Base-by-base conservation (phyloP, 768 basidiomycete genomes). In the Phlegmacium glaucopus region DNA sequence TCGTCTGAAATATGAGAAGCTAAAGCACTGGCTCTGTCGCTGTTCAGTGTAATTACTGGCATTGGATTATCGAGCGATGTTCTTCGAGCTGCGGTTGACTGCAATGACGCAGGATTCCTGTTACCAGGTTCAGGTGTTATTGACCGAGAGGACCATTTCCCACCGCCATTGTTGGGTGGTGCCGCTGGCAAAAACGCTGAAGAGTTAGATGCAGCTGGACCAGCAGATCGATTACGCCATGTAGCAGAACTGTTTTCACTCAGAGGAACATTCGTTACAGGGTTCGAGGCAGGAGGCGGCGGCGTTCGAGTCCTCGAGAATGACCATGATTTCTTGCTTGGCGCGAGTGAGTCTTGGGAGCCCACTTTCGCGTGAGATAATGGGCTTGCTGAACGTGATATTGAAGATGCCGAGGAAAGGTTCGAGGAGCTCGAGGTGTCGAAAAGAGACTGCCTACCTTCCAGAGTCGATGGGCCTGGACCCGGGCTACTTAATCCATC, bases 201-300 rank as follows among this genome's bases (percentile, higher is more conserved):
- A 9, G 76, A 74, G 52, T 68, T 71, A 55, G 72, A 76, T 13
- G 72, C 69, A 7, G 74, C 68, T 28, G 73, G 64, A 45, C 66
- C 70, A 39, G 70, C 58, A 10, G 61, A 48, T 26, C 64, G 64
- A 49, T 60, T 67, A 59, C 65, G 65, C 45, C 66, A 65, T 6
- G 66, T 52, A 9, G 66, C 61, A 27, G 64, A 57, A 28, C 61
- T 62, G 35, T 66, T 64, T 39, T 63, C 58, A 39, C 51, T 58
- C 41, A 55, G 49, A 15, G 59, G 47, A 38, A 62, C 47, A 39
- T 61, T 63, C 16, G 56, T 55, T 50, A 51, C 60, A 37, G 57
- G 56, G 44, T 59, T 58, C 11, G 57, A 48, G 36, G 52, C 43
- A 30, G 60, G 50, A 8, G 64, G 61, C n/a, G 64, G 61, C 10